Conservation (phyloP, 1,139 yeast species). For the Scheffersomyces titani region DNA sequence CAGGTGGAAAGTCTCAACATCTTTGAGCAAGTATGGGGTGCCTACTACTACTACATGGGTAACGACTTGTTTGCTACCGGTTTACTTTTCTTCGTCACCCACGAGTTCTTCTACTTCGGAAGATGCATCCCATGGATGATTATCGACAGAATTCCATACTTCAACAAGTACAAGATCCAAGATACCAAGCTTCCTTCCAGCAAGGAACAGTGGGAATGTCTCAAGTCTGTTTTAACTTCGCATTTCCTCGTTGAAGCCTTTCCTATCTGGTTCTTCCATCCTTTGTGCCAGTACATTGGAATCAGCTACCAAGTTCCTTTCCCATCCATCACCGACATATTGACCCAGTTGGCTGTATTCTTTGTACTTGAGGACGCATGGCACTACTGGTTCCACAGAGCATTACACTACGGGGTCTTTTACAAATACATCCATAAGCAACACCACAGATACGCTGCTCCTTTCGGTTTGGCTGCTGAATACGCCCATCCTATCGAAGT, state of each 20-base stretch:
- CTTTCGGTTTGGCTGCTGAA: conserved; percentile 51
- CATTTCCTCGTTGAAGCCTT: conserved; percentile 49
- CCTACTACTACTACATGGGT: conserved; percentile 43
- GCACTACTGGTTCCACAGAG: conserved; percentile 51
- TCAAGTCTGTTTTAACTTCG: conserved; percentile 44
- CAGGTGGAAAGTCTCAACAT: conserved; percentile 25
- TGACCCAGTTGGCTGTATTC: conserved; percentile 36
- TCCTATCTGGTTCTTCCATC: conserved; percentile 53
- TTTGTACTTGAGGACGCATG: conserved; percentile 48
- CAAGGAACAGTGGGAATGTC: conserved; percentile 51
- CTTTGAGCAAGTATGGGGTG: conserved; percentile 43
- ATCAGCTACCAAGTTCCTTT: conserved; percentile 42
- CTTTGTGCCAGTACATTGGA: conserved; percentile 41
- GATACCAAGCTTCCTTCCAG: conserved; percentile 42
- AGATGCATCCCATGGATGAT: conserved; percentile 50
- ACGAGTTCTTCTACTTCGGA: conserved; percentile 47
- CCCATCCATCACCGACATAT: conserved; percentile 32
- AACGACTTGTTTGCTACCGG: conserved; percentile 51
- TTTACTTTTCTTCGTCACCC: conserved; percentile 41
- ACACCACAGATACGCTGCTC: conserved; percentile 52
- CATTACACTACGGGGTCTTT: conserved; percentile 47
- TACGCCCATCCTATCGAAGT: conserved; percentile 53
- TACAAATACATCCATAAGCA: conserved; percentile 51
- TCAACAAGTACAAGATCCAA: conserved; percentile 45
- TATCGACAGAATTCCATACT: conserved; percentile 44